Conservation (phyloP, 345 rosid species). For the rapeseed (Brassica napus) region DNA sequence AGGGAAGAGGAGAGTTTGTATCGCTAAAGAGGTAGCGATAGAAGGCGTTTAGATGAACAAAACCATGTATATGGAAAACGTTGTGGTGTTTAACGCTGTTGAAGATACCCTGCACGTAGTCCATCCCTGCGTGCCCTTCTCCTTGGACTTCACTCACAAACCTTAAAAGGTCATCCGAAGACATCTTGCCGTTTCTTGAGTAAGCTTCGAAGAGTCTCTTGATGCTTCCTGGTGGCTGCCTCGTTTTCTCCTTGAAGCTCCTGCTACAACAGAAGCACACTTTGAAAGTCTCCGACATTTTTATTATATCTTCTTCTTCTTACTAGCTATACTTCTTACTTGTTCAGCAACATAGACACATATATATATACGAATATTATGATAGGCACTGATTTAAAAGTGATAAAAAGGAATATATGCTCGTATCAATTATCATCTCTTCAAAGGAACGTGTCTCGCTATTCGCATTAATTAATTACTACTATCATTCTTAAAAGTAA, state of each 20-base stretch:
- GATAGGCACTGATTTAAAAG: slow-evolving; percentile 18
- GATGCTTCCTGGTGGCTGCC: slow-evolving; percentile 72
- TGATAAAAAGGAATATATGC: slow-evolving; percentile 34
- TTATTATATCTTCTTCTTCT: slow-evolving; percentile 2
- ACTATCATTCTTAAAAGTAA: not conserved
- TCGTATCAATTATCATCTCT: slow-evolving; percentile 24
- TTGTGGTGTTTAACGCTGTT: slow-evolving; percentile 42
- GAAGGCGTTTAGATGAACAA: slow-evolving; percentile 54
- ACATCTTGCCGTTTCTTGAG: slow-evolving; percentile 56
- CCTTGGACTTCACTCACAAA: slow-evolving; percentile 63
- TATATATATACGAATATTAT: not conserved
- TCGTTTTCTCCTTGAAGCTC: slow-evolving; percentile 65
- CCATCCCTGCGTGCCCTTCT: slow-evolving; percentile 52
- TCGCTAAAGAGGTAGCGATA: slow-evolving; percentile 42
- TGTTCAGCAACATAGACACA: not conserved
- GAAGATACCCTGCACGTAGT: slow-evolving; percentile 49
- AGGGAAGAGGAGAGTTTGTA: slow-evolving; percentile 47
- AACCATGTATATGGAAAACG: slow-evolving; percentile 36
- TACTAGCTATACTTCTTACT: not conserved
- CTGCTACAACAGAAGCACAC: slow-evolving; percentile 58
- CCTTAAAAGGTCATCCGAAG: slow-evolving; percentile 49
- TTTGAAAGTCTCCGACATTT: slow-evolving; percentile 36
- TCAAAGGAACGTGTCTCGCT: slow-evolving; percentile 20
- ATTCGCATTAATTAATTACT: not conserved
- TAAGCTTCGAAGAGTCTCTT: slow-evolving; percentile 48